Evolutionary conservation across 2,329 filamentous ascomycete genomes (phyloP).

Genomic region (Akanthomyces uredinophilus): DNA sequence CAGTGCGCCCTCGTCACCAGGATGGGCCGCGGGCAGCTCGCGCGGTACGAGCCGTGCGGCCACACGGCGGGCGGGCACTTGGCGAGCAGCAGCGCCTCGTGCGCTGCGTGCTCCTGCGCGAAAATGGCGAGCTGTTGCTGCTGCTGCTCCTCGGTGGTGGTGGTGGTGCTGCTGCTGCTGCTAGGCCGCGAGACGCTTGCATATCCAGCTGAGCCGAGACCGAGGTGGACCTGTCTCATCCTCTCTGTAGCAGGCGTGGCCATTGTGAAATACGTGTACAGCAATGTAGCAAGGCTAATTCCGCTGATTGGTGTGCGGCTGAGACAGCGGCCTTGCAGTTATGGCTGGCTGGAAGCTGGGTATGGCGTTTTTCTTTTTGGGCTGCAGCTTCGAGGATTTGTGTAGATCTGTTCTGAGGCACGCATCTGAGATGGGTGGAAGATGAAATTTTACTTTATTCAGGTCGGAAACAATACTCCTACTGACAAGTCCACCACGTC

Average conservation of each 20-base stretch:
- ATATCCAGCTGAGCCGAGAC: background rate
- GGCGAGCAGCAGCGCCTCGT: slow-evolving; percentile 19
- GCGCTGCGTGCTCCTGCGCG: slow-evolving; percentile 18
- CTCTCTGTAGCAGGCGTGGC: background rate
- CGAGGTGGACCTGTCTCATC: background rate
- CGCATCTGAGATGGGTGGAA: background rate
- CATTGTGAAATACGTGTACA: background rate
- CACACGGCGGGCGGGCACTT: slow-evolving; percentile 25
- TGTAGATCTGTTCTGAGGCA: background rate
- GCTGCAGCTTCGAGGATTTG: background rate
- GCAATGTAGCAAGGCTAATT: background rate
- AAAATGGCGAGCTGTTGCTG: slow-evolving; percentile 9
- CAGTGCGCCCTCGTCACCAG: slow-evolving; percentile 28
- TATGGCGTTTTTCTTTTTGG: background rate
- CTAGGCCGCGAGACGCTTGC: background rate
- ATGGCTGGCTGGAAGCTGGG: background rate
- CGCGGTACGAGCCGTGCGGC: slow-evolving; percentile 24
- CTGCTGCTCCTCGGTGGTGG: background rate
- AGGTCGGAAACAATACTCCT: background rate
- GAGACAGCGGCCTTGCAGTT: background rate
- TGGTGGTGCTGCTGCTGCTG: background rate
- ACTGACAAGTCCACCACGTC: background rate
- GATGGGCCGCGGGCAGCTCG: slow-evolving; percentile 30
- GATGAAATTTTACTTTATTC: no score
- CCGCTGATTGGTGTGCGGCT: background rate